Evolutionary conservation across 352 stramenopile species (phyloP), one percentile per base, ranked within the genome.

Genomic region (Phytophthora gonapodyides): DNA sequence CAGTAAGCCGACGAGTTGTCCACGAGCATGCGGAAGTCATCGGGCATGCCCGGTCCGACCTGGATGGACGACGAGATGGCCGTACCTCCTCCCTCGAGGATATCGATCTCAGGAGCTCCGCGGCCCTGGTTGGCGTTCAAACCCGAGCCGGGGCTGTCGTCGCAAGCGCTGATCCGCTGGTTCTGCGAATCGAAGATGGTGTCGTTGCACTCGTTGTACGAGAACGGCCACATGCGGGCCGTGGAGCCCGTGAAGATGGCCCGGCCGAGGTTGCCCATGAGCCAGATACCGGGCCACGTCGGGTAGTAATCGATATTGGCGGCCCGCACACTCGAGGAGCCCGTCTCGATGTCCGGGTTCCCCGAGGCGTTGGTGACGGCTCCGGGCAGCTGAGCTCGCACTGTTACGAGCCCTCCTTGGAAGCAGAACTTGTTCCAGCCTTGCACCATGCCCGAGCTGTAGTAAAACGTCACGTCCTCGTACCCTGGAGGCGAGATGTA

Each of bases 391-490:
- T 94, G 87, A 0, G 89, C 80, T 36, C 82, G 68, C 6, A 98
- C 86, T 61, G 97, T 93, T 3, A 98, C 67, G 36, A 97, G 89
- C 0, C 94, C 94, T 19, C 94, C 94, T 40, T 95, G 96, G 60
- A 98, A 97, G 63, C 94, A 98, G 67, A 98, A 98, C 64, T 98
- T 98, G 76, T 98, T 95, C 94, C 94, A 98, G n/a, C 68, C 79
- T 49, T 97, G 91, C 1, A 98, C 51, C 88, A 98, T 97, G 2
- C 72, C 93, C 17, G 79, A 89, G 0, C 70, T 65, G 57, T 90
- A 90, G 50, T 80, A 79, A 36, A 77, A 68, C 7, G 54, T 65
- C 2, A 67, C 60, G 31, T 55, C 48, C 34, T 72, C 30, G 45
- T 64, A 71, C 0, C 49, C 50, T 24, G 67, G 67, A 7, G 67